Percentiles rank a stretch among this genome's conserved stretches.
Conservation (phyloP, 106 monocot species). For the Platanthera zijinensis region DNA sequence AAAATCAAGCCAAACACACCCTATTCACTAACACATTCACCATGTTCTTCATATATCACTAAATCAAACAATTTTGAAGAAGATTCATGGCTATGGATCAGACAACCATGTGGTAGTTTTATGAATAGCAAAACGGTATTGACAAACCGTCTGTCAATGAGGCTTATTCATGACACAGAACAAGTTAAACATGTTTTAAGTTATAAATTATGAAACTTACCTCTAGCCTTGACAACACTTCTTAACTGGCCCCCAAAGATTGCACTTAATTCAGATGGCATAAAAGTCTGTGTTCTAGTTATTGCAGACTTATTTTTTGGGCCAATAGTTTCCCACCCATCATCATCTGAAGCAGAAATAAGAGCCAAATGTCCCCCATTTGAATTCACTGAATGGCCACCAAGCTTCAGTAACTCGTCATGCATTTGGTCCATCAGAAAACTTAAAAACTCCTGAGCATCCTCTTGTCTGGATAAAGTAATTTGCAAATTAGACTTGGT, state of each 20-base stretch:
- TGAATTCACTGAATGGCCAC: slow-evolving; percentile 30
- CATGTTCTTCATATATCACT: not conserved
- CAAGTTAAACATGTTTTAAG: not conserved
- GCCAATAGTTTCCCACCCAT: slow-evolving; percentile 98
- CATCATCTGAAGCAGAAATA: slow-evolving; percentile 78
- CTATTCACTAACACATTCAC: not conserved
- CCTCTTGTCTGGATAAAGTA: slow-evolving; percentile 73
- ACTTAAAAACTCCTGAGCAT: slow-evolving; percentile 98
- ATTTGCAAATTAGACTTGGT: not conserved
- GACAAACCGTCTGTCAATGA: not conserved
- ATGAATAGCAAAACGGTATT: not conserved
- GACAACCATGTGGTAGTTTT: not conserved
- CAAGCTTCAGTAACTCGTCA: slow-evolving; percentile 73
- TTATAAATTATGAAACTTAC: slow-evolving; percentile 24
- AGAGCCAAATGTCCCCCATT: slow-evolving; percentile 31
- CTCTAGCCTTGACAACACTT: slow-evolving; percentile 86
- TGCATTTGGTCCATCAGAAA: slow-evolving; percentile 96
- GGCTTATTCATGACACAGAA: not conserved
- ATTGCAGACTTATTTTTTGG: slow-evolving; percentile 94
- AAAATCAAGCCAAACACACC: too few relatives aligned
- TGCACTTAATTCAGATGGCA: slow-evolving; percentile 80
- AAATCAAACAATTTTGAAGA: not conserved
- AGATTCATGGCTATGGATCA: not conserved
- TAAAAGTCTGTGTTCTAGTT: slow-evolving; percentile 86
- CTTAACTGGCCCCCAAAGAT: slow-evolving; percentile 95